Conservation (phyloP, 2,329 filamentous ascomycete species). For the Drechslerella stenobrocha region DNA sequence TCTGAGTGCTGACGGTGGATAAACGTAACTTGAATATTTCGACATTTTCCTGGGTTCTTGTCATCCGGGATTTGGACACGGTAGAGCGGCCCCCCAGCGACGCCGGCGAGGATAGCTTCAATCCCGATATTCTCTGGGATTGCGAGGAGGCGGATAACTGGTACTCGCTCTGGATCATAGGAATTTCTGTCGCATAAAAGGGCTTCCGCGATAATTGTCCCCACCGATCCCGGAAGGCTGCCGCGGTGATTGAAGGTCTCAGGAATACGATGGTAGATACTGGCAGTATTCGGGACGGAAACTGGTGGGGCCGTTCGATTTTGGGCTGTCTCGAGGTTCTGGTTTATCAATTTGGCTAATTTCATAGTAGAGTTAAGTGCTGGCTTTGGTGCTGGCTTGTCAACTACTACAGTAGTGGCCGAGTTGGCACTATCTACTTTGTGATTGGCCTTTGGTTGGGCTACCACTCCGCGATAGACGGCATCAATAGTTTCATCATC, state of each 20-base stretch:
- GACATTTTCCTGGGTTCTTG: neutral
- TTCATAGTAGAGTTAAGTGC: neutral
- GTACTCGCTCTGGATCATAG: constrained; percentile 18
- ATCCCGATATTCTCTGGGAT: constrained; percentile 17
- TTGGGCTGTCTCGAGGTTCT: neutral
- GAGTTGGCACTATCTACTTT: constrained; percentile 14
- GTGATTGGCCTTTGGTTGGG: neutral
- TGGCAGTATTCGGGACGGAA: neutral
- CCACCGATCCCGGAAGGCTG: constrained; percentile 3
- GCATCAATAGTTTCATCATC: constrained; percentile 19
- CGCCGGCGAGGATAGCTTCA: constrained; percentile 4
- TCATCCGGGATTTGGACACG: constrained; percentile 5
- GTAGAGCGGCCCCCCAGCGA: constrained; percentile 39
- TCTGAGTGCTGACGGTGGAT: constrained; percentile 27
- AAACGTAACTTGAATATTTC: constrained; percentile 20
- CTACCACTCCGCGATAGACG: no score
- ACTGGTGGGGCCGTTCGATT: neutral
- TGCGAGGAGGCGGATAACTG: constrained; percentile 12
- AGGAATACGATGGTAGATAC: constrained; percentile 11
- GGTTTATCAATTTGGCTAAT: neutral
- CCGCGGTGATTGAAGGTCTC: constrained; percentile 23
- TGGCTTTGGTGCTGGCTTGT: neutral
- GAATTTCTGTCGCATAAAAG: constrained; percentile 11
- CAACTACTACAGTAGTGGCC: constrained; percentile 1
- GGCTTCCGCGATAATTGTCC: neutral